Evolutionary conservation across 192 early-diverging fungal species (phyloP), one percentile per base, ranked within the genome.

Genomic region (Dimargaris xerosporica): DNA sequence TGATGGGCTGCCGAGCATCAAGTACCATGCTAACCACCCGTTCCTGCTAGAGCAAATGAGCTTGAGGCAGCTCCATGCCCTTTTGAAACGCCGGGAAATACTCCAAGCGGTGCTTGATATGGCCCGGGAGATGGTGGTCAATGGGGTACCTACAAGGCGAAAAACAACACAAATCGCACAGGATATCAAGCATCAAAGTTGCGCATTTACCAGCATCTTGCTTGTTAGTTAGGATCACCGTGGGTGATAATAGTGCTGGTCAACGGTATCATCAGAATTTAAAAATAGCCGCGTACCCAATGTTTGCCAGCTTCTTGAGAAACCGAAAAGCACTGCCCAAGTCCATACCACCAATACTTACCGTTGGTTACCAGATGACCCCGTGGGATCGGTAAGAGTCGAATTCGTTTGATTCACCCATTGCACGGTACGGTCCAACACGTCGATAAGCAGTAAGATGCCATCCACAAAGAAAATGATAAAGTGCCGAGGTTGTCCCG

Each of bases 391-490:
- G 5, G 58, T 21, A 44, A 5, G 28, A 0, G 17, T n/a, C 19
- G 54, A 30, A 28, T 56, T 19, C 13, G 31, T 28, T n/a, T 44
- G 58, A 19, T 60, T 41, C n/a, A 60, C 58, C 58, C 58, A 60
- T n/a, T 60, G 28, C n/a, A 60, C 58, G 15, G 58, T 60, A 1
- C 41, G 58, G 31, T 60, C 58, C 7, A 43, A 23, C 17, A 60
- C 58, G n/a, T 60, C 58, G 25, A 60, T 60, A 19, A 60, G n/a
- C 31, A 60, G 58, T 5, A 43, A 21, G n/a, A 60, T 60, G 19
- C 58, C 58, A 44, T 60, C 58, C 19, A 60, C 19, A n/a, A 60
- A 60, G 26, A 60, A 60, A 6, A 60, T 60, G 19, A 60, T 60
- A 60, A 60, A 60, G 58, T 44, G 43, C 6, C 54, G 21, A 29